phyloP scores from a whole-genome alignment of 768 basidiomycete species.

The Clavulina sp. region DNA sequence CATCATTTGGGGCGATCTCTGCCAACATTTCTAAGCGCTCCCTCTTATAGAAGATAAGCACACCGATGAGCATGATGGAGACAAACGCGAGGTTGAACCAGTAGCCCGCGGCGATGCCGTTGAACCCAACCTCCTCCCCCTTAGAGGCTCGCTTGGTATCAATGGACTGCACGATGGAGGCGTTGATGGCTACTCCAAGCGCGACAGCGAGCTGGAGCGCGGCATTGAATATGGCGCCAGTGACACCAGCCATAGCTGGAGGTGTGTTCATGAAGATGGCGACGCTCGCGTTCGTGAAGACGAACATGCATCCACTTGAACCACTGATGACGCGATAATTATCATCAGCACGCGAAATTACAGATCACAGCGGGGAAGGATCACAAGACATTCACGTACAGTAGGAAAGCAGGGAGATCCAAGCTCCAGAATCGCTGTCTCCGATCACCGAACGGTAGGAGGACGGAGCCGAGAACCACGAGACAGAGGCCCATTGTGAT shows the following conservation, averaged over 20 bases:
- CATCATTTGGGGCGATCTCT: too few species aligned
- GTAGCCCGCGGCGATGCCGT: slow-evolving; percentile 25
- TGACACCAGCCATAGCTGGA: slow-evolving; percentile 31
- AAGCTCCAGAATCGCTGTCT: slow-evolving; percentile 27
- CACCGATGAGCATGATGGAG: slow-evolving; percentile 17
- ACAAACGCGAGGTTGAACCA: slow-evolving; percentile 28
- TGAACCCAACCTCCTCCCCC: slow-evolving; percentile 20
- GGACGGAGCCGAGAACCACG: slow-evolving; percentile 22
- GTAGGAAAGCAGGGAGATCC: slow-evolving; percentile 32
- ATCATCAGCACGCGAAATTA: not conserved
- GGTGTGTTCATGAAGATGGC: slow-evolving; percentile 34
- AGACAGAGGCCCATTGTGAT: slow-evolving; percentile 27
- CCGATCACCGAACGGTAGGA: slow-evolving; percentile 27
- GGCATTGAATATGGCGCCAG: slow-evolving; percentile 39
- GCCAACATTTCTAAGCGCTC: too few species aligned
- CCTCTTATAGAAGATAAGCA: slow-evolving; percentile 18
- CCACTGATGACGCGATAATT: not conserved
- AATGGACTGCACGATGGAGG: slow-evolving; percentile 31
- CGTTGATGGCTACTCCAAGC: slow-evolving; percentile 31
- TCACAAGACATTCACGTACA: slow-evolving; percentile 33
- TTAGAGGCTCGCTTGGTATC: slow-evolving; percentile 15
- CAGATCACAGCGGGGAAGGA: slow-evolving; percentile 10
- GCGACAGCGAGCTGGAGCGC: slow-evolving; percentile 37
- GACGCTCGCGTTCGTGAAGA: slow-evolving; percentile 20
- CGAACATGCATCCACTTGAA: not conserved